Conservation (phyloP, 2,329 filamentous ascomycete genomes). For the Stemphylium beticola region DNA sequence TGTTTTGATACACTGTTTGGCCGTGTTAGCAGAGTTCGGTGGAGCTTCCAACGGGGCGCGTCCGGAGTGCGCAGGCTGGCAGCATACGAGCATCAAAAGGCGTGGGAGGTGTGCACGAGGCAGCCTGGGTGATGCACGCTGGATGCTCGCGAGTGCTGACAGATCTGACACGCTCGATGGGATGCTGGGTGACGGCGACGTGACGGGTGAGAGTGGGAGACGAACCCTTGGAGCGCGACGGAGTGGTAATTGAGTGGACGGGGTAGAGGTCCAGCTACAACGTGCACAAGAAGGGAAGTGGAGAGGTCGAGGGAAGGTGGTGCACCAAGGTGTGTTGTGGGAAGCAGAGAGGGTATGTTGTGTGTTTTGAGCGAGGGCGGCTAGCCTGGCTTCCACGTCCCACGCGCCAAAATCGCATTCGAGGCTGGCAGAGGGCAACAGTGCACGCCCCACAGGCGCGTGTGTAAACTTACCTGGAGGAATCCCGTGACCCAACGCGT, state of each 20-base stretch:
- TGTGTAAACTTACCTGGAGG: conserved; percentile 34
- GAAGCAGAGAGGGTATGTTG: conserved; percentile 35
- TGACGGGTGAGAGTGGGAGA: conserved; percentile 35
- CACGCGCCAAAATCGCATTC: conserved; percentile 37
- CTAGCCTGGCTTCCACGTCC: conserved; percentile 32
- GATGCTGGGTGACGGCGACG: conserved; percentile 41
- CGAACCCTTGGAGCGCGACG: conserved; percentile 38
- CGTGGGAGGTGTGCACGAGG: conserved; percentile 24
- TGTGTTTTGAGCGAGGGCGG: conserved; percentile 46
- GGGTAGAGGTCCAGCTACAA: conserved; percentile 42
- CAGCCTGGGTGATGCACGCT: conserved; percentile 30
- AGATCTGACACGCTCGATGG: conserved; percentile 40
- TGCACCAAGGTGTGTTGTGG: conserved; percentile 47
- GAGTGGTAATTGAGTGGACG: conserved; percentile 34
- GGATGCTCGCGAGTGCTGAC: conserved; percentile 38
- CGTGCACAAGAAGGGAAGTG: conserved; percentile 33
- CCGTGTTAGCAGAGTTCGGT: conserved; percentile 33
- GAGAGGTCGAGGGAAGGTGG: conserved; percentile 30
- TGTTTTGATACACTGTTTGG: conserved; percentile 48
- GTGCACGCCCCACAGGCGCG: conserved; percentile 45
- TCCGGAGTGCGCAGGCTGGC: conserved; percentile 28
- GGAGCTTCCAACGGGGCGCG: conserved; percentile 21
- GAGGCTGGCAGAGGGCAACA: conserved; percentile 38
- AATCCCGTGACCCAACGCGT: conserved; percentile 31
- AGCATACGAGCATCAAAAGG: conserved; percentile 30